These are phyloP conservation scores for Candida sithepensis DNA, from an alignment of 805 yeast genomes.

Conservation along the genomic window DNA sequence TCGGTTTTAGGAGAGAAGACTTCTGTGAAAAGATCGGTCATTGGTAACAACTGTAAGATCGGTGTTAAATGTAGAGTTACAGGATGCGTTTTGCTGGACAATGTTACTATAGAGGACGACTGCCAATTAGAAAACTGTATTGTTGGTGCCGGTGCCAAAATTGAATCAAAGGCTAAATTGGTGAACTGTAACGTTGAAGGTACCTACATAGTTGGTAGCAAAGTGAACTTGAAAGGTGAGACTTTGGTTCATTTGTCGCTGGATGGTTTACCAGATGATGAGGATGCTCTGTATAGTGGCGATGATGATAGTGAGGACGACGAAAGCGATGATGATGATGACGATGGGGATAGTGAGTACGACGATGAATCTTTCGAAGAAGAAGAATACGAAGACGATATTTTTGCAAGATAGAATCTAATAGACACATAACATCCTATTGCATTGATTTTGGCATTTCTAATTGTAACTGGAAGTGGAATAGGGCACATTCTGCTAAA, in stretches of 20 bases:
- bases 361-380: conserved; percentile 63
- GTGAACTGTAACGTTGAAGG: conserved; percentile 86
- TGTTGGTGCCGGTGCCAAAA: conserved; percentile 64
- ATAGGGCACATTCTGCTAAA: no score
- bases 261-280: conserved; percentile 27
- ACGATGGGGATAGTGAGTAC: conserved; percentile 47
- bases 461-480: no score
- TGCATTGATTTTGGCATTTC: no score
- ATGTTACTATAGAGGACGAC: conserved; percentile 75
- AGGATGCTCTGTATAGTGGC: conserved; percentile 22
- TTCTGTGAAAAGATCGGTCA: conserved; percentile 78
- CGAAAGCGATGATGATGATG: conserved; percentile 26
- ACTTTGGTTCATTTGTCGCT: conserved; percentile 35
- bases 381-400: conserved; percentile 42
- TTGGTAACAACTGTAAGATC: conserved; percentile 69
- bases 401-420: conserved; percentile 24
- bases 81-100: conserved; percentile 76
- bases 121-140: conserved; percentile 80
- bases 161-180: conserved; percentile 62
- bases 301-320: conserved; percentile 23
- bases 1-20: conserved; percentile 78
- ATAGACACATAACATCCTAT: not conserved
- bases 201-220: conserved; percentile 59
- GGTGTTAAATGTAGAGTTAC: conserved; percentile 87
- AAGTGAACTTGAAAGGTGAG: conserved; percentile 41